Conservation (phyloP, 2,329 filamentous ascomycete species). For the Massarina eburnea region DNA sequence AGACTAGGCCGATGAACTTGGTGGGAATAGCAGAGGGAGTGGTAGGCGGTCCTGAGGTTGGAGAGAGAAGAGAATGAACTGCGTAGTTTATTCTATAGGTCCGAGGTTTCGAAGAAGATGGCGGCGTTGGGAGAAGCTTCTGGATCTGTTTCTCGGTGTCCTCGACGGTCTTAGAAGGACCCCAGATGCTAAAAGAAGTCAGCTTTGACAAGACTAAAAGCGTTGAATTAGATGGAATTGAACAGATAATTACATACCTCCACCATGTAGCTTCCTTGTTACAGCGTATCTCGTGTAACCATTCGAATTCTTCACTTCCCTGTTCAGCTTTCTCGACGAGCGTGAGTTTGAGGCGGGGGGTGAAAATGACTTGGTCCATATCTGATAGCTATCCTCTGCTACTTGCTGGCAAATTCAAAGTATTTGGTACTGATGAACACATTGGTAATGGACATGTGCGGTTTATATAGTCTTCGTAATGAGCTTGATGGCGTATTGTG, state of each 20-base stretch:
- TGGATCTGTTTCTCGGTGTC: constrained; percentile 29
- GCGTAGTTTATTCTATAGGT: constrained; percentile 28
- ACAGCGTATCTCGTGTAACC: constrained; percentile 36
- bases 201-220: neutral
- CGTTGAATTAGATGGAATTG: neutral
- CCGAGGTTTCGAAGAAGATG: neutral
- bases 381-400: no score
- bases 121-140: constrained; percentile 12
- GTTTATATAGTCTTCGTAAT: no score
- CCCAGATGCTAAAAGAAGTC: constrained; percentile 21
- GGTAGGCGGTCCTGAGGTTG: neutral
- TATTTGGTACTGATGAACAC: no score
- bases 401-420: no score
- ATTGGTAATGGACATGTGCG: no score
- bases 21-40: neutral
- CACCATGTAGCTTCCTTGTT: constrained; percentile 32
- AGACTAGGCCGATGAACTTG: constrained; percentile 27
- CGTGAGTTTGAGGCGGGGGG: constrained; percentile 34
- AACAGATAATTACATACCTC: constrained; percentile 24
- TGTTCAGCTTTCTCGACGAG: constrained; percentile 28
- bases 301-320: constrained; percentile 37
- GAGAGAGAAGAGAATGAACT: constrained; percentile 25
- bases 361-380: constrained; percentile 32
- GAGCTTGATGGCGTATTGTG: no score
- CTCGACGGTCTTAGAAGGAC: constrained; percentile 24